Conservation (phyloP, 2,329 filamentous ascomycete species). For the Parastagonospora avenae region DNA sequence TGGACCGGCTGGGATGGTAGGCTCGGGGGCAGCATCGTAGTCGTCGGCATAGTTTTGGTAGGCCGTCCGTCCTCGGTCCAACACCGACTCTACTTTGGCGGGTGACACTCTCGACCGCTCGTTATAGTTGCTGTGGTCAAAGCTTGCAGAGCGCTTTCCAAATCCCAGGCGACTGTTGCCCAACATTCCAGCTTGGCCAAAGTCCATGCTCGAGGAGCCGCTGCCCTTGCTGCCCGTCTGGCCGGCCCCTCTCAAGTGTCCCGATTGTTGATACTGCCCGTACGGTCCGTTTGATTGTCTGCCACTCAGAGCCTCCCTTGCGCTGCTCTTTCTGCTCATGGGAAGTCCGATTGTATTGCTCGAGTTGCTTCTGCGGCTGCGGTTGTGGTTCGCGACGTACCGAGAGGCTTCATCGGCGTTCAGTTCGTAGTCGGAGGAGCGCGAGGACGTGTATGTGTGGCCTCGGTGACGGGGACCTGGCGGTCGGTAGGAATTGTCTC, state of each 20-base stretch:
- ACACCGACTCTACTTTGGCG: constrained; percentile 50
- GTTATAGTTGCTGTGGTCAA: constrained; percentile 61
- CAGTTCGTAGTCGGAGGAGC: constrained; percentile 62
- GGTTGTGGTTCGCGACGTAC: constrained; percentile 49
- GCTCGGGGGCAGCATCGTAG: constrained; percentile 83
- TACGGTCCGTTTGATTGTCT: constrained; percentile 30
- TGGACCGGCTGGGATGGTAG: constrained; percentile 80
- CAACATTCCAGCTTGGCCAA: constrained; percentile 63
- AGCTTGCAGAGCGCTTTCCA: constrained; percentile 71
- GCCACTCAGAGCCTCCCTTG: constrained; percentile 39
- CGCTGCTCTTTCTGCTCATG: constrained; percentile 36
- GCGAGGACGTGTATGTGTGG: constrained; percentile 65
- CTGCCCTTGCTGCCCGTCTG: constrained; percentile 75
- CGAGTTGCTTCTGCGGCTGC: constrained; percentile 77
- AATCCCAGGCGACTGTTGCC: constrained; percentile 62
- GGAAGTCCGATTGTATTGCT: constrained; percentile 66
- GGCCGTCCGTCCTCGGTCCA: constrained; percentile 51
- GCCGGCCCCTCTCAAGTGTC: constrained; percentile 51
- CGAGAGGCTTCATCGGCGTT: constrained; percentile 45
- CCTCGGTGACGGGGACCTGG: constrained; percentile 55
- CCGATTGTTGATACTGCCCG: constrained; percentile 34
- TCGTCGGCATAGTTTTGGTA: constrained; percentile 59
- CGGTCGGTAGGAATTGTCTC: constrained; percentile 38
- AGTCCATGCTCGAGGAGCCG: constrained; percentile 69
- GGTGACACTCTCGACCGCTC: constrained; percentile 25